These are phyloP conservation scores for Camellia oleifera DNA, from an alignment of 179 eudicot species.

Conservation along the genomic window DNA sequence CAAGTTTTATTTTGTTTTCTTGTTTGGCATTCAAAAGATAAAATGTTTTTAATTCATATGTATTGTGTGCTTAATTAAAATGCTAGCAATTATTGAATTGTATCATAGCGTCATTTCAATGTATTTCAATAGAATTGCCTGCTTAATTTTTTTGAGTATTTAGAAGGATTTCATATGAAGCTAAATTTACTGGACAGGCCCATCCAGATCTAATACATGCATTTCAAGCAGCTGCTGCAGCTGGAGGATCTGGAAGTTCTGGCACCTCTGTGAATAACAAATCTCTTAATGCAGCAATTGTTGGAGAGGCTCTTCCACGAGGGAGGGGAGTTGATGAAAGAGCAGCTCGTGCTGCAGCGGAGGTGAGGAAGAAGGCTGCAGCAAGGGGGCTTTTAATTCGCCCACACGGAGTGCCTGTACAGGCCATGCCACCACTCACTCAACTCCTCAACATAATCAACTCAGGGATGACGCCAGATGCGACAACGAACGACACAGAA, in stretches of 20 bases:
- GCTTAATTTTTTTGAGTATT: neutral
- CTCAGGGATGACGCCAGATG: constrained; percentile 39
- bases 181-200: constrained; percentile 29
- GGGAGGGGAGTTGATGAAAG: constrained; percentile 84
- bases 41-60: neutral
- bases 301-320: constrained; percentile 46
- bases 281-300: constrained; percentile 35
- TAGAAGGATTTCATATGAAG: neutral
- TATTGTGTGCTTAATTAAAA: neutral
- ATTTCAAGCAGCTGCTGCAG: constrained; percentile 62
- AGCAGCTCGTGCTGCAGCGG: constrained; percentile 79
- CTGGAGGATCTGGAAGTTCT: constrained; percentile 49
- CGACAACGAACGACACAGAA: constrained; percentile 23
- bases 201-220: constrained; percentile 53
- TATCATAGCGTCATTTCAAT: neutral
- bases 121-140: neutral
- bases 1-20: neutral
- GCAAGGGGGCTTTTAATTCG: constrained; percentile 63
- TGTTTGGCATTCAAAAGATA: neutral
- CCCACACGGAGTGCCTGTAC: constrained; percentile 56
- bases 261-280: constrained; percentile 28
- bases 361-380: constrained; percentile 76
- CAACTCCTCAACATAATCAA: constrained; percentile 56
- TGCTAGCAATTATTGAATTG: neutral
- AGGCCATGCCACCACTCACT: constrained; percentile 47